A percentile compares a stretch with the other conserved stretches of the same genome.
Evolutionary conservation across 352 stramenopile genomes (phyloP).

Genomic region (Thalassiosira hispida): DNA sequence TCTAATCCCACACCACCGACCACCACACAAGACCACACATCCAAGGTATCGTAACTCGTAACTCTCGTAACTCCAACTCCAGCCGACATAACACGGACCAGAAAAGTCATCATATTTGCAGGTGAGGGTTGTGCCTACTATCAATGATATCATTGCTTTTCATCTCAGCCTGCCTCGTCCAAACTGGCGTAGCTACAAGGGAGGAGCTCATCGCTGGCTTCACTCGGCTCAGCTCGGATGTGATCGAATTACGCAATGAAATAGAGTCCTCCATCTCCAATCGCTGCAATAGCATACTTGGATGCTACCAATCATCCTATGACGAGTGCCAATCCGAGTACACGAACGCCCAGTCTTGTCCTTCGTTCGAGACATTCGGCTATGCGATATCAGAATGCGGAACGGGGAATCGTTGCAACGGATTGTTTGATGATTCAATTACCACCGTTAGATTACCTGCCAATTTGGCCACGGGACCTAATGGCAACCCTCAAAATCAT

Average conservation of each 20-base stretch:
- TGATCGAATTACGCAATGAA: constrained; percentile 50
- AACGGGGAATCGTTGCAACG: constrained; percentile 33
- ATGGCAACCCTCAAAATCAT: constrained; percentile 37
- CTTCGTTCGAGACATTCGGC: constrained; percentile 13
- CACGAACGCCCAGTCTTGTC: constrained; percentile 27
- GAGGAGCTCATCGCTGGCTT: constrained; percentile 14
- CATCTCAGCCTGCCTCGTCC: neutral
- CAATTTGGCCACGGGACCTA: constrained; percentile 14
- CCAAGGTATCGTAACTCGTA: too few relatives aligned
- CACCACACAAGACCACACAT: too few relatives aligned
- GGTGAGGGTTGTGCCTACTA: neutral
- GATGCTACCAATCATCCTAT: constrained; percentile 30
- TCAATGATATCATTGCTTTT: constrained; percentile 6
- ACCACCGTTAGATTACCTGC: constrained; percentile 38
- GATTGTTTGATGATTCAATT: constrained; percentile 32
- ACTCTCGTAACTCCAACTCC: too few relatives aligned
- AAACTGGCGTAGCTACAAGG: neutral
- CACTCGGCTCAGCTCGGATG: constrained; percentile 41
- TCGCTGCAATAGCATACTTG: constrained; percentile 38
- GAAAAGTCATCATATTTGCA: too few relatives aligned
- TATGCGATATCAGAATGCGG: constrained; percentile 45
- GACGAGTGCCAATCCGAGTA: constrained; percentile 49
- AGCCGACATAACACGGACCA: too few relatives aligned
- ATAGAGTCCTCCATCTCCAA: constrained; percentile 35
- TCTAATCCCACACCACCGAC: too few relatives aligned